Evolutionary conservation across 2,329 filamentous ascomycete genomes (phyloP).

Genomic region (Fusarium sp.): DNA sequence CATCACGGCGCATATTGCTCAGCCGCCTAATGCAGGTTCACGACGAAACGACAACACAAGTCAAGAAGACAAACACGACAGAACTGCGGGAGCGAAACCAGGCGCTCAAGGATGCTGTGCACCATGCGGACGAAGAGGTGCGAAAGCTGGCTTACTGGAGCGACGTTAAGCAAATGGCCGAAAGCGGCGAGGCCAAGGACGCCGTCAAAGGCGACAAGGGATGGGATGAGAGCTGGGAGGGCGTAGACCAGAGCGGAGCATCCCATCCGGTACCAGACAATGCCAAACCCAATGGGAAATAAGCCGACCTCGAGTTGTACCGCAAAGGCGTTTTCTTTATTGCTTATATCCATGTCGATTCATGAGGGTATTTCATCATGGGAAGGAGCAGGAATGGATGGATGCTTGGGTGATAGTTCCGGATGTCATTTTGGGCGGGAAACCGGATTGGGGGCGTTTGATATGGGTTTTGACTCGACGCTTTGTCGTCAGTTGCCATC

Average conservation of each 20-base stretch:
- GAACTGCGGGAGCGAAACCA: constrained; percentile 62
- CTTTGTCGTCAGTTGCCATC: background rate
- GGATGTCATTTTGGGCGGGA: constrained; percentile 5
- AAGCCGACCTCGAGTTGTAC: constrained; percentile 6
- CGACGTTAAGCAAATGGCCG: constrained; percentile 78
- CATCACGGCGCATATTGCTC: constrained; percentile 82
- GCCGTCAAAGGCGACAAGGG: constrained; percentile 55
- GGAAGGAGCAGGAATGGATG: constrained; percentile 1
- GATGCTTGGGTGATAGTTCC: constrained; percentile 1
- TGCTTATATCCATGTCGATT: background rate
- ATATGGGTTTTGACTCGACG: constrained; percentile 2
- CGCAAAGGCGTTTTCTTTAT: constrained; percentile 1
- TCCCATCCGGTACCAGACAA: constrained; percentile 47
- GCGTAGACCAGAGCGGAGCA: constrained; percentile 66
- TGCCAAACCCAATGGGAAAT: constrained; percentile 40
- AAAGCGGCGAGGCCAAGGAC: constrained; percentile 59
- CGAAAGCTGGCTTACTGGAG: constrained; percentile 88
- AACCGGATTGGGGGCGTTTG: constrained; percentile 20
- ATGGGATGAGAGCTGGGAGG: constrained; percentile 59
- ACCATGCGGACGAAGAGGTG: constrained; percentile 84
- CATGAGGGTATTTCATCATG: background rate
- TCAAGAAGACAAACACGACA: constrained; percentile 54
- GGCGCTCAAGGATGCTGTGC: constrained; percentile 79
- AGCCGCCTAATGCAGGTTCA: constrained; percentile 73
- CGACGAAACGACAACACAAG: constrained; percentile 54